A percentile compares a stretch with the other conserved stretches of the same genome.
Conservation (phyloP, 78 protist genomes). For the Guillardia theta region DNA sequence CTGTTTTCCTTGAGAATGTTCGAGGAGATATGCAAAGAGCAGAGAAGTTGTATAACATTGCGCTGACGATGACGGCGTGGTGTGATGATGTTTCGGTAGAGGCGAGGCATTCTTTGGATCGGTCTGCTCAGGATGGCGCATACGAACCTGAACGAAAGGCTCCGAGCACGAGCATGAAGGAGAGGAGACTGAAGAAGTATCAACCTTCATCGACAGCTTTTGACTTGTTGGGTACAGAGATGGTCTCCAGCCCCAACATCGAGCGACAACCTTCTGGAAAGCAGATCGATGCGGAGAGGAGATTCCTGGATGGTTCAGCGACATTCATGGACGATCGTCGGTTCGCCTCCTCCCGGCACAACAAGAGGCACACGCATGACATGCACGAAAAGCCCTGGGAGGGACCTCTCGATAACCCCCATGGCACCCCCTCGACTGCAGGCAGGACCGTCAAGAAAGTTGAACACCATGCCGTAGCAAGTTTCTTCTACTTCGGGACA, state of each 20-base stretch:
- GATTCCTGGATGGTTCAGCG: background rate
- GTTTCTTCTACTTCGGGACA: no score
- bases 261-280: no score
- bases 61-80: no score
- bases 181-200: background rate
- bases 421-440: no score
- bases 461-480: no score
- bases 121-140: background rate
- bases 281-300: background rate
- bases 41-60: background rate
- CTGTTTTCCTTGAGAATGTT: background rate
- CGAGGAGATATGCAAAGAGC: background rate
- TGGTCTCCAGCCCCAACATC: no score
- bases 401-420: background rate
- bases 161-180: background rate
- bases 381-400: background rate
- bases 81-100: background rate
- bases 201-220: no score
- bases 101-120: background rate
- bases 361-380: background rate
- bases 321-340: background rate
- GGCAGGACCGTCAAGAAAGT: no score
- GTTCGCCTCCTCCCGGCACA: background rate
- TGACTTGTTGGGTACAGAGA: no score
- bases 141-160: background rate